These are phyloP conservation scores for Phoenix roebelenii DNA, from an alignment of 176 grass and related monocot genomes.

Conservation along the genomic window DNA sequence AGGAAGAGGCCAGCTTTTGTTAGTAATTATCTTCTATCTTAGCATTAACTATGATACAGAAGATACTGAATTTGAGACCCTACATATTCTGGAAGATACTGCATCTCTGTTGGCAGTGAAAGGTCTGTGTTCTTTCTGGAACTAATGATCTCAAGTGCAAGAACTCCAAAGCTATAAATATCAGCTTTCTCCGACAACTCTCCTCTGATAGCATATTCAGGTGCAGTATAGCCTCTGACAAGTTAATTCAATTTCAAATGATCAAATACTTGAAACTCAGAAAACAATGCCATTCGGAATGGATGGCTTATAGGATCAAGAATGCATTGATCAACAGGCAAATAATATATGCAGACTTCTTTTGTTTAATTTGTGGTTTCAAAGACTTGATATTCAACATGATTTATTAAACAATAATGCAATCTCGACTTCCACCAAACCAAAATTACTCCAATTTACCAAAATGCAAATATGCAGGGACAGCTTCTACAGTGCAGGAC, in stretches of 20 bases:
- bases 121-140: slow-evolving; percentile 23
- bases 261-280: neutral
- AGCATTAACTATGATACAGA: neutral
- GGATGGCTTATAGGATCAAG: too few relatives aligned
- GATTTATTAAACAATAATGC: too few relatives aligned
- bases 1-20: neutral
- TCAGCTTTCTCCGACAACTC: slow-evolving; percentile 64
- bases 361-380: too few relatives aligned
- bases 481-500: too few relatives aligned
- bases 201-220: slow-evolving; percentile 58
- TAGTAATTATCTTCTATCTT: neutral
- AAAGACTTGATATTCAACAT: too few relatives aligned
- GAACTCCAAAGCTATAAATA: slow-evolving; percentile 66
- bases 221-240: slow-evolving; percentile 54
- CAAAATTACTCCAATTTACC: too few relatives aligned
- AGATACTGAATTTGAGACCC: neutral
- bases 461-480: too few relatives aligned
- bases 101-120: slow-evolving; percentile 19
- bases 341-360: too few relatives aligned
- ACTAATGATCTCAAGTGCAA: slow-evolving; percentile 58
- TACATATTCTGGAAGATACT: slow-evolving; percentile 25
- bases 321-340: too few relatives aligned
- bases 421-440: too few relatives aligned
- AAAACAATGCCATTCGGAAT: too few relatives aligned
- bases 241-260: neutral